A percentile compares a stretch with the other conserved stretches of the same genome.
Conservation (phyloP, 1,139 yeast species). For the Saccharomycopsis crataegensis region DNA sequence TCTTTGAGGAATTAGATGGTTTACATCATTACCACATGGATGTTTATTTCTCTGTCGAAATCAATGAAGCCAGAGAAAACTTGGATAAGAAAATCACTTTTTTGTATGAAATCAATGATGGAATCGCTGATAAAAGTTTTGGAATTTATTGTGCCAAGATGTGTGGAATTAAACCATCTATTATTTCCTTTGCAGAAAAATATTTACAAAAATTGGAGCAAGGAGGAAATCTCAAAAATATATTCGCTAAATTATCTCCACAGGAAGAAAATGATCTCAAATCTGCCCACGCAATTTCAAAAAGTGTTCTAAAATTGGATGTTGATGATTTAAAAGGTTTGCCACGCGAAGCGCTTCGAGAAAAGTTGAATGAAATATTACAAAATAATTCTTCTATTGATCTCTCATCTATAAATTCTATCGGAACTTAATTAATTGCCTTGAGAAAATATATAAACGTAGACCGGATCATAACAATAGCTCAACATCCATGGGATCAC, state of each 20-base stretch:
- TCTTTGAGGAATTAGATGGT: constrained; percentile 19
- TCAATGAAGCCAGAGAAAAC: background rate
- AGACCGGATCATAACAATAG: too few species aligned
- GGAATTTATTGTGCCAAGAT: constrained; percentile 34
- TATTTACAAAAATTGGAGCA: background rate
- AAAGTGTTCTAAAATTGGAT: background rate
- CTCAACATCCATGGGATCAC: too few species aligned
- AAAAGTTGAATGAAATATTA: background rate
- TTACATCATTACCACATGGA: constrained; percentile 26
- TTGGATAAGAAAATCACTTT: constrained; percentile 26
- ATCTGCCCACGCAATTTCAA: background rate
- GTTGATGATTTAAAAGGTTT: background rate
- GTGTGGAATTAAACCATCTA: background rate
- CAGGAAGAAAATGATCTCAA: background rate
- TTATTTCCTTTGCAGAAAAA: background rate
- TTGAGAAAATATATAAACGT: too few species aligned
- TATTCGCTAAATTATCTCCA: background rate
- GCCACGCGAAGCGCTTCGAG: background rate
- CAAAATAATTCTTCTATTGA: too few species aligned
- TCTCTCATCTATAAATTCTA: too few species aligned
- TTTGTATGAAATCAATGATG: constrained; percentile 29
- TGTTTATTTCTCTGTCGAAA: constrained; percentile 21
- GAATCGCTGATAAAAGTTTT: constrained; percentile 29
- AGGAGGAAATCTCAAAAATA: background rate
- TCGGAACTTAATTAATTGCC: too few species aligned